Evolutionary conservation across 345 rosid genomes (phyloP).

Genomic region (Clausena lansium): DNA sequence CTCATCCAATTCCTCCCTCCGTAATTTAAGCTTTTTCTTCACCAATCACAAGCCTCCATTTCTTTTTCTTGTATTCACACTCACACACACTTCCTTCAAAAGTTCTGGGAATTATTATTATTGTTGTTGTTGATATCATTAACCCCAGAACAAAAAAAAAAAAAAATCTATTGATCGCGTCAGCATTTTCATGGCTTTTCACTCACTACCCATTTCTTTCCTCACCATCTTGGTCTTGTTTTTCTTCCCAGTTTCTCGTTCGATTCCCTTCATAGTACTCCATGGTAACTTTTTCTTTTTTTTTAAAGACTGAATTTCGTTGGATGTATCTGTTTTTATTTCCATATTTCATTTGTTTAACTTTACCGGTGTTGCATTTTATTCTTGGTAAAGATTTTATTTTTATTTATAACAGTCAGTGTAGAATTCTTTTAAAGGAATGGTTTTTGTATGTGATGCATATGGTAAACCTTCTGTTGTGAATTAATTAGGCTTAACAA

Average conservation of each 20-base stretch:
- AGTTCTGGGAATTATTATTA: neutral
- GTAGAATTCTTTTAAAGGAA: neutral
- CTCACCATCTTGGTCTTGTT: slow-evolving; percentile 19
- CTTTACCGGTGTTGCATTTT: neutral
- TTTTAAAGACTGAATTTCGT: neutral
- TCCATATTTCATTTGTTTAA: neutral
- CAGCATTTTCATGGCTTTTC: slow-evolving; percentile 33
- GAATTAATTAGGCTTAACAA: neutral
- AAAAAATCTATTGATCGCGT: neutral
- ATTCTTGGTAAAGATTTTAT: neutral
- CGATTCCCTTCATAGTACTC: slow-evolving; percentile 67
- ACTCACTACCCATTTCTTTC: slow-evolving; percentile 5
- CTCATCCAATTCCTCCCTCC: neutral
- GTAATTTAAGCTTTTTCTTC: neutral
- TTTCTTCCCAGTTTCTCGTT: slow-evolving; percentile 36
- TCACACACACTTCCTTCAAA: neutral
- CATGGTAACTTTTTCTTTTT: slow-evolving; percentile 43
- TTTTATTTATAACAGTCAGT: neutral
- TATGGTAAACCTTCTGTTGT: neutral
- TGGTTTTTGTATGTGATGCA: neutral
- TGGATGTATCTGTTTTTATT: neutral
- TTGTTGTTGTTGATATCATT: neutral
- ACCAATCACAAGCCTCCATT: slow-evolving; percentile 5
- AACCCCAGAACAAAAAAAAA: neutral
- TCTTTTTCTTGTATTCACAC: neutral